Evolutionary conservation across 345 rosid species (phyloP).

Genomic region (Citrus cavaleriei): DNA sequence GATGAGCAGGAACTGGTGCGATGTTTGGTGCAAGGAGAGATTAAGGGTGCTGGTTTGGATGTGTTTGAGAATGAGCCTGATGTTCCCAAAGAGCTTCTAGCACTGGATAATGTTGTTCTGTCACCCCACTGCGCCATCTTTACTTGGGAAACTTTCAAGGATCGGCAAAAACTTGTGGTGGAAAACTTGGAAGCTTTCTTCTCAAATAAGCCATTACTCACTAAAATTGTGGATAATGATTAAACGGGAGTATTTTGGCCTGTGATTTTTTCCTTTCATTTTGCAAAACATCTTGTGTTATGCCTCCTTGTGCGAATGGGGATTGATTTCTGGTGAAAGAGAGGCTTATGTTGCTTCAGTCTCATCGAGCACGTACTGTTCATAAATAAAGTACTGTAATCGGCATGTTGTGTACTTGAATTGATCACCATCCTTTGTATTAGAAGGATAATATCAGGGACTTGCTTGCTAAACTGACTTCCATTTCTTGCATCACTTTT

Average conservation of each 20-base stretch:
- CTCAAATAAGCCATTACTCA: conserved; percentile 29
- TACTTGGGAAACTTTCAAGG: conserved; percentile 38
- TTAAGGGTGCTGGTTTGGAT: conserved; percentile 57
- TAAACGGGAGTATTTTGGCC: no score
- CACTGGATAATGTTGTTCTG: conserved; percentile 41
- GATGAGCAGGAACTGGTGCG: conserved; percentile 49
- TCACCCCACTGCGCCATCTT: conserved; percentile 39
- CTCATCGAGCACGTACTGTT: not conserved
- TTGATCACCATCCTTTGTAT: not conserved
- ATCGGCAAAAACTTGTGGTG: conserved; percentile 26
- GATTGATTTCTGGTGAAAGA: not conserved
- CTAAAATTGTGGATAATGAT: not conserved
- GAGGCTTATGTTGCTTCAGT: not conserved
- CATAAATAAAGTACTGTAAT: not conserved
- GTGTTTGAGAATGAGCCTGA: conserved; percentile 56
- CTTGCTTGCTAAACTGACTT: not conserved
- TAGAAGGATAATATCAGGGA: not conserved
- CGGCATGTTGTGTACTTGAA: not conserved
- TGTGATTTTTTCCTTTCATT: no score
- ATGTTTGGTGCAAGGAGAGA: conserved; percentile 42
- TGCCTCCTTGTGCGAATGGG: not conserved
- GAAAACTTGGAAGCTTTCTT: conserved; percentile 62
- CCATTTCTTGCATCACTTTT: no score
- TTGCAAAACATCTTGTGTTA: not conserved
- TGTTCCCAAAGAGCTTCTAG: conserved; percentile 38